Base-by-base conservation (phyloP, 2,329 filamentous ascomycete species). In the Colletotrichum aenigma region DNA sequence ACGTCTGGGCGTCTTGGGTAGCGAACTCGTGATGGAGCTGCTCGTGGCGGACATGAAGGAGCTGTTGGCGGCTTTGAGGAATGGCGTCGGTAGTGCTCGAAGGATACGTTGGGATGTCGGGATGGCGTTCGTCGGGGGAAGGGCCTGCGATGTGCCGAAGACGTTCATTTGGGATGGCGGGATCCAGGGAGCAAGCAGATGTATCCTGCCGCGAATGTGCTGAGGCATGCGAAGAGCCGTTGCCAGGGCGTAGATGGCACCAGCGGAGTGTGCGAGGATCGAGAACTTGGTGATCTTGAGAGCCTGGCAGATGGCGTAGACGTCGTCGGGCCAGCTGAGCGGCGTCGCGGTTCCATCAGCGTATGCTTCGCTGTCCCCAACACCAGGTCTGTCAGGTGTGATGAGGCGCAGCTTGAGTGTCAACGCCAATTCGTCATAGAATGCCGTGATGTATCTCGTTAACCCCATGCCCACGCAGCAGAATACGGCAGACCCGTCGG, bases 381-480 rank as follows among this genome's bases (percentile, higher is more conserved):
- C 95, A 30, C 97, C 97, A 70, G 97, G 97, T 69, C 97, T 92
- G 84, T 99, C 97, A 7, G 96, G 94, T 1, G 97, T 98, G 78
- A 99, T 98, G 67, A 99, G 89, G 24, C 97, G 92, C 72, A 99
- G 86, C 83, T 95, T 97, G 75, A 99, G 87, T 1, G 96, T 98
- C 81, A 95, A 87, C 4, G 97, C 97, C 69, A 99, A 88, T 83
- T 99, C 97, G 83, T 99, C 97, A 82, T 98, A 99, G 83, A 99
- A 99, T 0, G 96, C 96, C 76, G 95, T 98, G 75, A 99, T 94
- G 82, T 97, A 99, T 84, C 97, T 92, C 13, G 97, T 99, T 80
- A 99, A 85, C 0, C 97, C 97, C 97, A 99, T 99, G 24, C 97
- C 97, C 4, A 99, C 96, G 81, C 97, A 99, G 82, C 97, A 97